Evolutionary conservation across 23 red algal species (phyloP), one percentile per base, ranked within the genome.

Genomic region (Gracilariopsis chorda): DNA sequence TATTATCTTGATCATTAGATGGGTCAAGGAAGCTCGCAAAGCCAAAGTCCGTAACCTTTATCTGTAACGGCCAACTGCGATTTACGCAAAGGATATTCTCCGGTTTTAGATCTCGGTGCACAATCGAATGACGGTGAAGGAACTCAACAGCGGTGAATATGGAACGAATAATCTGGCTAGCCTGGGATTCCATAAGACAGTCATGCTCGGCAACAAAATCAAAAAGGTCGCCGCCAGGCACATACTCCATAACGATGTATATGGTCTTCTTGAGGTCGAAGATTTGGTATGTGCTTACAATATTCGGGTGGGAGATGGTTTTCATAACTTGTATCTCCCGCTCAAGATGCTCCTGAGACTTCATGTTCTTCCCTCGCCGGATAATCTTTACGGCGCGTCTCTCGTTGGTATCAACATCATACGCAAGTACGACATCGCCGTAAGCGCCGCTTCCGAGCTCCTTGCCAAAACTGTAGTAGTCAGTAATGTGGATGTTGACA

Each of bases 31-130:
- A 96, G 51, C 63, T 92, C 7, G 94, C 94, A 82, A 96, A 92
- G 8, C 94, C 94, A 74, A 96, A 96, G 51, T 96, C 94, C 12
- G 94, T 75, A 27, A 96, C 78, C 48, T 96, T 96, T 71, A 96
- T 87, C 72, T 88, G 36, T 19, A 96, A 69, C 12, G 94, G 94
- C 88, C 88, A 92, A n/a, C 81, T 37, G 25, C 61, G 51, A 28
- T 84, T 88, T 34, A 62, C 83, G 75, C 83, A 81, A 13, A 96
- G 94, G 52, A 96, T 92, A 63, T 96, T 96, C 52, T 96, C 87
- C 16, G 94, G 94, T 60, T 97, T 97, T 19, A 97, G 86, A 78
- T 97, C 95, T 16, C 88, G 88, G 69, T 95, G 93, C 36, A 95
- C 93, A 40, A 95, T 95, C n/a, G 63, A 77, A 45, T 87, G 67